Conservation (phyloP, 805 yeast species). For the Tetrapisispora pingtungensis region DNA sequence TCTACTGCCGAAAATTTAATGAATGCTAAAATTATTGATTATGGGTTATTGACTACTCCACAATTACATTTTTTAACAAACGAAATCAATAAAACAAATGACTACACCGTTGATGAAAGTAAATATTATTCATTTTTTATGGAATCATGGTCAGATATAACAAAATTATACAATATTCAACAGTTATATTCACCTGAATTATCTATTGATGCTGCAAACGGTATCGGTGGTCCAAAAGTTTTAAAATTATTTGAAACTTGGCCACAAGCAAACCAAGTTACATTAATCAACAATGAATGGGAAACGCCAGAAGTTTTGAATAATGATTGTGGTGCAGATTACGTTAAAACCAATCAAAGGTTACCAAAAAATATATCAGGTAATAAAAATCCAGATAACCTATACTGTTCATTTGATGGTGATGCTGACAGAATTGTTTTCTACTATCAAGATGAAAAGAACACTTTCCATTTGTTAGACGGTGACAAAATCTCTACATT, state of each 20-base stretch:
- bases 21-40: conserved; percentile 39
- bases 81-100: conserved; percentile 43
- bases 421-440: conserved; percentile 94
- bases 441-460: conserved; percentile 41
- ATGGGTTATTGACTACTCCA: conserved; percentile 80
- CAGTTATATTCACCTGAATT: conserved; percentile 27
- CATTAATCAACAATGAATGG: conserved; percentile 47
- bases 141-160: conserved; percentile 22
- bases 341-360: conserved; percentile 78
- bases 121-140: conserved; percentile 65
- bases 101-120: conserved; percentile 48
- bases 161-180: conserved; percentile 9
- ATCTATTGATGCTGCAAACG: conserved; percentile 87
- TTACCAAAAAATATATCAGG: conserved; percentile 50
- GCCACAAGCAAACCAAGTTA: conserved; percentile 25
- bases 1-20: conserved; percentile 55
- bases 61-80: conserved; percentile 84
- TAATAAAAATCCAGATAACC: conserved; percentile 33
- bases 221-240: conserved; percentile 85
- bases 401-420: conserved; percentile 87
- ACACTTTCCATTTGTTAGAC: conserved; percentile 53
- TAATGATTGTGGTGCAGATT: conserved; percentile 88
- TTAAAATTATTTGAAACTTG: conserved; percentile 33
- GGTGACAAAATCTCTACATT: conserved; percentile 91
- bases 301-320: conserved; percentile 52